phyloP scores from a whole-genome alignment of 2,329 filamentous ascomycete species.

The Aspergillus bombycis region DNA sequence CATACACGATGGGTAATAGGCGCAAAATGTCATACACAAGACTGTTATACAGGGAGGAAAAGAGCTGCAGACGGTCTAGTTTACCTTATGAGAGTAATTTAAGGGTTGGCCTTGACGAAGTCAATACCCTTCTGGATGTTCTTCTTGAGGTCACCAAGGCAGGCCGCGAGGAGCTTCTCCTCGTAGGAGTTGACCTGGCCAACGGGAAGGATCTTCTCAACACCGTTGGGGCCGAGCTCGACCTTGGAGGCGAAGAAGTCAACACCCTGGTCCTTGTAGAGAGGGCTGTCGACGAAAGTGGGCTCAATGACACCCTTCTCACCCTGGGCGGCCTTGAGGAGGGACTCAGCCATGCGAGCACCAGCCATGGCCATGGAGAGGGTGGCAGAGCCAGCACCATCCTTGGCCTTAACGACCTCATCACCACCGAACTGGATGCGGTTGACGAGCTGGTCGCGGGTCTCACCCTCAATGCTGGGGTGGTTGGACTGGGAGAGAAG shows the following conservation, averaged over 20 bases:
- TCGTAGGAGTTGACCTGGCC: constrained; percentile 83
- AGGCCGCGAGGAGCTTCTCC: constrained; percentile 85
- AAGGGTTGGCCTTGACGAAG: constrained; percentile 64
- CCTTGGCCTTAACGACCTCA: constrained; percentile 99
- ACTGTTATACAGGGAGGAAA: constrained; percentile 35
- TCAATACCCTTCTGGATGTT: constrained; percentile 87
- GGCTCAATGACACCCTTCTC: constrained; percentile 95
- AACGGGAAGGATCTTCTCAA: constrained; percentile 87
- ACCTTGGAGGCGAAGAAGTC: constrained; percentile 97
- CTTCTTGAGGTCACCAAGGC: constrained; percentile 67
- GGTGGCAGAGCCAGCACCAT: constrained; percentile 93
- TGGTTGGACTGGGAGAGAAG: constrained; percentile 94
- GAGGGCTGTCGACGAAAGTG: constrained; percentile 92
- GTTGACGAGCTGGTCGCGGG: constrained; percentile 76
- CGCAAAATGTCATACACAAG: constrained; percentile 19
- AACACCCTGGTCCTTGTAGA: constrained; percentile 98
- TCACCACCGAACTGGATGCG: constrained; percentile 99
- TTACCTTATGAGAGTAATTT: constrained; percentile 29
- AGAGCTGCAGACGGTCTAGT: constrained; percentile 18
- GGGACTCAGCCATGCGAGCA: constrained; percentile 79
- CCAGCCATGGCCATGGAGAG: constrained; percentile 99
- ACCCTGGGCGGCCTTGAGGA: constrained; percentile 90
- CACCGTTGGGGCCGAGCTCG: constrained; percentile 94
- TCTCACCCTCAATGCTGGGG: constrained; percentile 77
- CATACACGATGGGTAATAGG: constrained; percentile 16